Evolutionary conservation across 352 stramenopile genomes (phyloP), one percentile per base, ranked within the genome.

Genomic region (Hyaloperonospora arabidopsidis): DNA sequence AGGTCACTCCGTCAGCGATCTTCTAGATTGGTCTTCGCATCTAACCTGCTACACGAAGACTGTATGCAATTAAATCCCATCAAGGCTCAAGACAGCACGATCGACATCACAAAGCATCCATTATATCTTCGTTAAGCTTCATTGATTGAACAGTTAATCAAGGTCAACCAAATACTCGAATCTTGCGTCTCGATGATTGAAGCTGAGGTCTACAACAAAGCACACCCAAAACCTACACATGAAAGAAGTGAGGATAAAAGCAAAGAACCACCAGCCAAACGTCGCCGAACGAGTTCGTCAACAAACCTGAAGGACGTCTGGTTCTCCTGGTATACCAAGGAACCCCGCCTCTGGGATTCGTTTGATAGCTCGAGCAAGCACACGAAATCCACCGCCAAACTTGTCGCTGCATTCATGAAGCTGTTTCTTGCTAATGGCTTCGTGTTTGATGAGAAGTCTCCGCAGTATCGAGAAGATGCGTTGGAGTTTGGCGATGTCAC

Each of bases 291-390:
- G 2, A 13, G n/a, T 44, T 2, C 40, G 35, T 28, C 22, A 39
- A 43, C 35, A 0, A 55, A 15, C 17, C 21, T 49, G 25, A 47
- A 43, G 15, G 47, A 52, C 8, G 47, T 35, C 10, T 56, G 47
- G 54, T 61, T 51, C 39, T 17, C 45, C 2, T 61, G 46, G 46
- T 62, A 62, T 23, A 15, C 48, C n/a, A 39, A 62, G 6, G 48
- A 57, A 19, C 40, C 41, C 3, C 47, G 48, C 0, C 39, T 57
- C 6, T 57, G 55, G 55, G 45, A 13, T 21, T 49, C 35, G 19
- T 29, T 8, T 1, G 45, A 60, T 19, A 14, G 1, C 0, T 15
- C 18, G 0, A 48, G 46, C 6, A 60, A 61, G 39, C 54, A 54
- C 54, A 50, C 25, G 8, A 45, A 39, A 22, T 61, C 14, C 1